Evolutionary conservation across 1,284 basidiomycete genomes (phyloP).

Genomic region (Malassezia brasiliensis): DNA sequence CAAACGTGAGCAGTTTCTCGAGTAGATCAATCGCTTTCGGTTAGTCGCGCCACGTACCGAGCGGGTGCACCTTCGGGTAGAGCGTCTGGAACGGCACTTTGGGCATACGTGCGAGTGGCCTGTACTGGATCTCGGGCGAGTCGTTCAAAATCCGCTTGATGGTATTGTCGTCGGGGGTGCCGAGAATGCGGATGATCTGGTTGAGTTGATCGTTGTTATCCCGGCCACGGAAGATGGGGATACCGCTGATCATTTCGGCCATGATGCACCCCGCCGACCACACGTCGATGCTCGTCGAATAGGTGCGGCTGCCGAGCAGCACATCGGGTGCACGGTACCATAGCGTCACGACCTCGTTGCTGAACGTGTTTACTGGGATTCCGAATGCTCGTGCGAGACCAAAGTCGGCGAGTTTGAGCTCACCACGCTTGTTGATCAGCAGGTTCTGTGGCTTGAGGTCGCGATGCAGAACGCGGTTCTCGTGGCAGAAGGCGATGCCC

Average conservation of each 20-base stretch:
- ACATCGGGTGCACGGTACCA: conserved; percentile 99
- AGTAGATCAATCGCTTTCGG: conserved; percentile 80
- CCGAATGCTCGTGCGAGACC: conserved; percentile 77
- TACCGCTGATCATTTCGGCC: conserved; percentile 79
- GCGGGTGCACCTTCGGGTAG: conserved; percentile 77
- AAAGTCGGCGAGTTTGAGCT: conserved; percentile 74
- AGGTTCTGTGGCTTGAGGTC: conserved; percentile 97
- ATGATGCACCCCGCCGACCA: conserved; percentile 99
- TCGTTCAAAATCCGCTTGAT: conserved; percentile 82
- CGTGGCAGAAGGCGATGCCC: conserved; percentile 96
- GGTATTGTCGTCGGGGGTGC: conserved; percentile 82
- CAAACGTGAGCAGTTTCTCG: conserved; percentile 90
- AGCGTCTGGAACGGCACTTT: conserved; percentile 81
- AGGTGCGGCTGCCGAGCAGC: conserved; percentile 88
- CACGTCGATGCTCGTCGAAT: conserved; percentile 96
- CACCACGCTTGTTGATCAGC: conserved; percentile 93
- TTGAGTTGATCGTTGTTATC: conserved; percentile 96
- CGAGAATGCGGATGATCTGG: conserved; percentile 94
- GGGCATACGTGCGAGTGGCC: conserved; percentile 79
- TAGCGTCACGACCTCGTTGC: conserved; percentile 63
- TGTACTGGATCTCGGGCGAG: conserved; percentile 84
- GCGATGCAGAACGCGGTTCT: conserved; percentile 92
- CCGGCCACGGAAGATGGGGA: conserved; percentile 89
- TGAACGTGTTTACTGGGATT: conserved; percentile 48
- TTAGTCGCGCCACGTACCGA: background rate